Base-by-base conservation (phyloP, 257 asterid genomes). In the Solanum chilense region DNA sequence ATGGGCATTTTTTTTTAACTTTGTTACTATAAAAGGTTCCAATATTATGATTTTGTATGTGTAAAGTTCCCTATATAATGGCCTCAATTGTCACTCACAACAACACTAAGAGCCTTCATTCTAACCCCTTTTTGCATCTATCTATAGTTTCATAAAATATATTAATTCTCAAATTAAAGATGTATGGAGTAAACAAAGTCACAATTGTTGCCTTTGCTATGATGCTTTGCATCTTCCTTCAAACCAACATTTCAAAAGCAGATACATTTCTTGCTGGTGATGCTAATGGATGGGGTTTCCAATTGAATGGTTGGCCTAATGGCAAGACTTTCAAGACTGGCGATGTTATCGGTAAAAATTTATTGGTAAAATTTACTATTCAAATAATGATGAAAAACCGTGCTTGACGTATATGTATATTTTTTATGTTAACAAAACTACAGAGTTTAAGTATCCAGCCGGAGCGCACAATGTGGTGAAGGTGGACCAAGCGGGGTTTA, bases 391-490 rank as follows among this genome's bases (percentile, higher is more conserved):
- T 27, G 23, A 68, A 29, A 68, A 68, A 66, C 1, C 2, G 1
- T 0, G 2, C 23, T 1, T 39, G 12, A 39, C 0, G 6, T 76
- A 0, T n/a, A 3, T 42, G n/a, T 41, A 12, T 44, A 13, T 12
- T 25, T 13, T n/a, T 7, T 9, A 3, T 9, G 60, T 4, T 76
- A 5, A 39, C 0, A 39, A 10, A 75, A 11, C 11, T 7, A 45
- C 16, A 78, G 64, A 78, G 13, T 78, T 78, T 45, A 45, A 78
- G 29, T 78, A 78, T 2, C 14, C 14, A 9, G 41, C 0, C 18
- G 64, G 64, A 9, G 12, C 25, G 16, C 84, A 78, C 64, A 78
- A 78, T 1, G 84, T 78, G 1, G 84, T 78, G 41, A 15, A 25
- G 16, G 84, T 78, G 84, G 33, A 20, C 27, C 49, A 78, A 31